These are phyloP conservation scores for Paraleonurus japonicus DNA, from an alignment of 257 asterid species.

Conservation along the genomic window DNA sequence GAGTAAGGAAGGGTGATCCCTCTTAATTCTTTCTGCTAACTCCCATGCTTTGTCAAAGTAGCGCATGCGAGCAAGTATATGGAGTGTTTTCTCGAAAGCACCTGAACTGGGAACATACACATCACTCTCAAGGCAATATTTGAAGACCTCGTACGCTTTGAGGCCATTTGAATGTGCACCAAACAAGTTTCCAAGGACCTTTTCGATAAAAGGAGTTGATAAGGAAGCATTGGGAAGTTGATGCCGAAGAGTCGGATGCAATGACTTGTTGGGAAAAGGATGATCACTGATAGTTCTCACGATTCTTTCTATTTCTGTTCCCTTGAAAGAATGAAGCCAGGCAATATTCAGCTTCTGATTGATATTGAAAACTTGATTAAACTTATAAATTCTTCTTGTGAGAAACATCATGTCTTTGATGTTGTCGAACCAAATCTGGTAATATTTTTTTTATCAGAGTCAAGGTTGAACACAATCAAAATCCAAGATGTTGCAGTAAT, in stretches of 20 bases:
- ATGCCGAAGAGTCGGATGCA: conserved; percentile 46
- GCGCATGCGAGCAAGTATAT: conserved; percentile 85
- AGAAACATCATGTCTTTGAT: conserved; percentile 33
- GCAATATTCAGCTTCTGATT: conserved; percentile 31
- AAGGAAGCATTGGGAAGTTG: conserved; percentile 41
- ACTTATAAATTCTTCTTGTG: conserved; percentile 14
- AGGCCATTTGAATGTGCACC: conserved; percentile 87
- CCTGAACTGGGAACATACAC: conserved; percentile 62
- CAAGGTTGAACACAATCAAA: background rate
- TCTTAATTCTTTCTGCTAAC: conserved; percentile 47
- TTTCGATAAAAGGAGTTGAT: conserved; percentile 60
- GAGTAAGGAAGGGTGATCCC: conserved; percentile 59
- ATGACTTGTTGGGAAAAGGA: conserved; percentile 60
- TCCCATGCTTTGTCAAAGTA: conserved; percentile 91
- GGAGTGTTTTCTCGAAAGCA: conserved; percentile 89
- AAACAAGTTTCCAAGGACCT: conserved; percentile 74
- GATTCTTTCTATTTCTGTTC: conserved; percentile 40
- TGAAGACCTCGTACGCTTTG: conserved; percentile 75
- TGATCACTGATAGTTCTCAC: conserved; percentile 59
- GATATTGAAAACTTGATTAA: conserved; percentile 18
- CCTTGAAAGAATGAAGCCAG: conserved; percentile 36
- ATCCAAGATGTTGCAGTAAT: no score
- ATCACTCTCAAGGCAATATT: conserved; percentile 55
- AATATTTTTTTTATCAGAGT: background rate
- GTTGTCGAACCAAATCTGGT: background rate